Evolutionary conservation across 306 rosid species (phyloP).

Genomic region (Fagus sylvatica): DNA sequence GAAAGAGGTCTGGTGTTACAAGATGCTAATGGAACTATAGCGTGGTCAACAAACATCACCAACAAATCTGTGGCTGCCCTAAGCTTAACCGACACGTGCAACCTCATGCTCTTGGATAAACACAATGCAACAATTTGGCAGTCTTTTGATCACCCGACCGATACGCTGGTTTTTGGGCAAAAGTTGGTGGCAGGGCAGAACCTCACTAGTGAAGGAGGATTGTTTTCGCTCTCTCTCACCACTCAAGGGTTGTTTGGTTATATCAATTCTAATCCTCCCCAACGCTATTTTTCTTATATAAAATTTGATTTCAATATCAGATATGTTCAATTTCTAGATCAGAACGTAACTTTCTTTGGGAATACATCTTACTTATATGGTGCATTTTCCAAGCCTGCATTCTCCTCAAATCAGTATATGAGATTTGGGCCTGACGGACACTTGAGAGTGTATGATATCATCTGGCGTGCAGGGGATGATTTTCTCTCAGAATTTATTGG

Average conservation of each 20-base stretch:
- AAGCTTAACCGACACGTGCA: slow-evolving; percentile 12
- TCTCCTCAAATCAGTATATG: too few relatives aligned
- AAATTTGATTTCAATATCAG: too few relatives aligned
- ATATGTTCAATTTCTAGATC: too few relatives aligned
- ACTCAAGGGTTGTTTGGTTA: background rate
- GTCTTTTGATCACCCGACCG: slow-evolving; percentile 14
- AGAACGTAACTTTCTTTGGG: too few relatives aligned
- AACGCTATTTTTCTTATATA: too few relatives aligned
- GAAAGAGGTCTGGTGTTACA: slow-evolving; percentile 7
- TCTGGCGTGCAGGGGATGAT: background rate
- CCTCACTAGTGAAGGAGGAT: background rate
- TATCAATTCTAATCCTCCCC: background rate
- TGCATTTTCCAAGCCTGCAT: too few relatives aligned
- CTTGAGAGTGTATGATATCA: background rate
- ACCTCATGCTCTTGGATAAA: slow-evolving; percentile 11
- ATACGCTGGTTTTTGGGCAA: slow-evolving; percentile 5
- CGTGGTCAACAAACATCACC: background rate
- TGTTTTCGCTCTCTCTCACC: slow-evolving; percentile 1
- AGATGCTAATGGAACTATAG: background rate
- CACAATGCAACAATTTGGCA: slow-evolving; percentile 6
- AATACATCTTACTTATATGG: too few relatives aligned
- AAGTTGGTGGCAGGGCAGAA: background rate
- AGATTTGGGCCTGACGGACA: slow-evolving; percentile 1
- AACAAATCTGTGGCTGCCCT: slow-evolving; percentile 22
- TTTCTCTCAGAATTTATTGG: background rate